Base-by-base conservation (phyloP, 148 eudicot genomes). In the Rhododendron mucronatum region DNA sequence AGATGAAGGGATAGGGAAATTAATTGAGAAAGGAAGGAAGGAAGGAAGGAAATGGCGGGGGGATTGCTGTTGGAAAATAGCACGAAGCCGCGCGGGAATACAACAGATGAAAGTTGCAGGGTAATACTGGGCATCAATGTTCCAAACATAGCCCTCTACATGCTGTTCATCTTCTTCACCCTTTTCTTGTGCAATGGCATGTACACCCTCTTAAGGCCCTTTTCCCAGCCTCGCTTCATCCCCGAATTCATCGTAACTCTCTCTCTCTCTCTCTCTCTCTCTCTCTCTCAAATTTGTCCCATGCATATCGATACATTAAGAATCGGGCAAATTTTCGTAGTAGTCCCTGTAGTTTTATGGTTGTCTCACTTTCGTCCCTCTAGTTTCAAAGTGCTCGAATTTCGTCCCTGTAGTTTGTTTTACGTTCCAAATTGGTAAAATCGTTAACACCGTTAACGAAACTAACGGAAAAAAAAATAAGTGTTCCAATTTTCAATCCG, bases 151-250 rank as follows among this genome's bases (percentile, higher is more conserved):
- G 92, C 93, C 0, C 65, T 90, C 44, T 89, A 92, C 80, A 87
- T 90, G 90, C 86, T 92, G 77, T 82, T 87, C 5, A 85, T 92
- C 78, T 85, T 92, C 88, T 91, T 94, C 87, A 84, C 89, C 35
- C 33, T 88, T 28, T 89, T 94, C 77, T 45, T 92, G 53, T 95
- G 98, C 88, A 93, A 94, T 85, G 92, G 90, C n/a, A 45, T 90
- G 28, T 93, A 95, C 88, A 80, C 93, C 53, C 48, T 90, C 39
- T 55, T 96, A n/a, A 90, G 92, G 80, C 94, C 93, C 28, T 80
- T 91, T 30, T 90, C 96, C 13, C 98, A 96, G 82, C 96, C 99
- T 61, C 91, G 96, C 47, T 92, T 96, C 86, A 91, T 95, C 61
- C 93, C 99, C 1, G 99, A 96, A 91, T 91, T 92, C 88, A 75